Conservation (phyloP, 805 yeast species). For the Kodamaea sagamina region DNA sequence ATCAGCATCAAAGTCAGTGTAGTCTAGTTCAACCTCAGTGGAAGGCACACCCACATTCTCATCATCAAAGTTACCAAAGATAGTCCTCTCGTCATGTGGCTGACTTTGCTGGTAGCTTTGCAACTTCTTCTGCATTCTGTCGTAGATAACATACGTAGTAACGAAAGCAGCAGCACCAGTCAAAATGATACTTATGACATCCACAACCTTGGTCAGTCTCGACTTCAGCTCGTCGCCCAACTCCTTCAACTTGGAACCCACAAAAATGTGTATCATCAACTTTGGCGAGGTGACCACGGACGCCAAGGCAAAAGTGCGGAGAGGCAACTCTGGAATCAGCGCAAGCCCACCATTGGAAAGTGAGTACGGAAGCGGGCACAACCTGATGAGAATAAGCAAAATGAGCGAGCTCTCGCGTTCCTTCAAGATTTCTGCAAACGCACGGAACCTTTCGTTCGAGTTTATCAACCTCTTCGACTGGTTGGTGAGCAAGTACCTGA, state of each 20-base stretch:
- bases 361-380: constrained; percentile 94
- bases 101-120: constrained; percentile 24
- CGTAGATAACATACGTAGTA: constrained; percentile 70
- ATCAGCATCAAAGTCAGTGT: constrained; percentile 42
- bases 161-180: constrained; percentile 55
- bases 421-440: constrained; percentile 70
- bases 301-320: constrained; percentile 65
- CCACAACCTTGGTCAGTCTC: constrained; percentile 54
- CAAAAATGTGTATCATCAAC: constrained; percentile 68
- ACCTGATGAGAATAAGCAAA: constrained; percentile 68
- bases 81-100: constrained; percentile 28
- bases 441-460: constrained; percentile 64
- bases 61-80: constrained; percentile 44
- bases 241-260: constrained; percentile 72
- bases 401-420: constrained; percentile 66
- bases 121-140: constrained; percentile 47
- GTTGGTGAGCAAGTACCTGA: constrained; percentile 56
- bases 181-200: constrained; percentile 58
- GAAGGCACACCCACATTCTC: constrained; percentile 26
- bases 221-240: constrained; percentile 61
- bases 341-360: constrained; percentile 91
- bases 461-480: constrained; percentile 63
- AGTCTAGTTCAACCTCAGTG: constrained; percentile 35
- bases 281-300: constrained; percentile 81
- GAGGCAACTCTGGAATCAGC: constrained; percentile 73